These are phyloP conservation scores for Ocimum tenuiflorum DNA, from an alignment of 257 asterid species.

Conservation along the genomic window DNA sequence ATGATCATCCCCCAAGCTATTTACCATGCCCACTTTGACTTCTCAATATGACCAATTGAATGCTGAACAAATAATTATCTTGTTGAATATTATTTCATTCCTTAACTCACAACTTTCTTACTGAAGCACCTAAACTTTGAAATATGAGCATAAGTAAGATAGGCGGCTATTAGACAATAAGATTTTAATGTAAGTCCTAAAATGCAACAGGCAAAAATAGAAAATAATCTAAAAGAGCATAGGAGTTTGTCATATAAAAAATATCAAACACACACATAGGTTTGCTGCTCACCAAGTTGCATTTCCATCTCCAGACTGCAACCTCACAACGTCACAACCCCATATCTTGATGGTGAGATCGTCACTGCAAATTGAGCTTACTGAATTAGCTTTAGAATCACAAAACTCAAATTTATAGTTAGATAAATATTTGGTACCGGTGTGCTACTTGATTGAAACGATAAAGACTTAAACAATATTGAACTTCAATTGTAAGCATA, in stretches of 20 bases:
- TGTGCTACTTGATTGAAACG: not conserved
- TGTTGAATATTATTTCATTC: too few species aligned
- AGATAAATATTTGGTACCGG: not conserved
- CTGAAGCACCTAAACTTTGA: too few species aligned
- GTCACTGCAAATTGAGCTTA: conserved; percentile 50
- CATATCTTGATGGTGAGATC: conserved; percentile 86
- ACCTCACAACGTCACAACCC: conserved; percentile 41
- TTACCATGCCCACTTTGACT: too few species aligned
- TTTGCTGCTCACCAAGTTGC: conserved; percentile 63
- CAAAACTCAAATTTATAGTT: not conserved
- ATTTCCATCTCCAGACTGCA: conserved; percentile 44
- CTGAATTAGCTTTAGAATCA: conserved; percentile 13
- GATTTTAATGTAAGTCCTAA: not conserved
- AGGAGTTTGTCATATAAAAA: not conserved
- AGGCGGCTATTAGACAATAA: not conserved
- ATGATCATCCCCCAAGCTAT: too few species aligned
- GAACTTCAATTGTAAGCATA: conserved; percentile 2
- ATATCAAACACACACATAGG: not conserved
- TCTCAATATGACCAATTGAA: too few species aligned
- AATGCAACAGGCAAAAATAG: not conserved
- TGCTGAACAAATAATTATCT: too few species aligned
- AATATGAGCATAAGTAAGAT: not conserved
- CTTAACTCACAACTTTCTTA: too few species aligned
- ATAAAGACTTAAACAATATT: not conserved
- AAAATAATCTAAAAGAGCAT: not conserved